Conservation (phyloP, 2,329 filamentous ascomycete genomes). For the Fusarium devonianum region DNA sequence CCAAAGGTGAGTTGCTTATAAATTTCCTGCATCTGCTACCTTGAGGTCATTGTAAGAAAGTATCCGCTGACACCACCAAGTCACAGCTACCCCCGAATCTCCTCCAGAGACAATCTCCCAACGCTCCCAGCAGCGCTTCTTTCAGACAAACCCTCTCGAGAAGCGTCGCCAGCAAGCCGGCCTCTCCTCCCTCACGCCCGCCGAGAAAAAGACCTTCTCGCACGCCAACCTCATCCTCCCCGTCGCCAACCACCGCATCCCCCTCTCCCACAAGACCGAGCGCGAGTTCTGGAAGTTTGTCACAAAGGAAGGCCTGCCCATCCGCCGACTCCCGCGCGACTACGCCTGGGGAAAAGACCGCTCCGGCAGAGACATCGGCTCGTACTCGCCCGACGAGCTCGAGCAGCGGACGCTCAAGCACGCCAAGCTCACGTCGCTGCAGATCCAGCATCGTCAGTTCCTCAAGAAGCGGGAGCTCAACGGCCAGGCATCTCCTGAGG, state of each 20-base stretch:
- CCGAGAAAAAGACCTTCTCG: constrained; percentile 59
- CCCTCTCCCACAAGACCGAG: constrained; percentile 56
- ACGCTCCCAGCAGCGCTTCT: constrained; percentile 56
- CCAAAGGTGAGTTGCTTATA: constrained; percentile 25
- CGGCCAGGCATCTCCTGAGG: constrained; percentile 43
- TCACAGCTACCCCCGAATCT: constrained; percentile 42
- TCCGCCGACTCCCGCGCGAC: constrained; percentile 51
- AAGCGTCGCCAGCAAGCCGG: constrained; percentile 54
- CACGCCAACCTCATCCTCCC: constrained; percentile 56
- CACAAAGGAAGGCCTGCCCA: constrained; percentile 59
- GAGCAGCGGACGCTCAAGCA: constrained; percentile 52
- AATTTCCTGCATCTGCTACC: not conserved
- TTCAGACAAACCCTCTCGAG: constrained; percentile 59
- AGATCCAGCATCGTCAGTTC: constrained; percentile 56
- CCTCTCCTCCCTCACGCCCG: constrained; percentile 53
- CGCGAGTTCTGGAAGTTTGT: constrained; percentile 66
- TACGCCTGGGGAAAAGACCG: constrained; percentile 61
- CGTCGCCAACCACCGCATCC: constrained; percentile 47
- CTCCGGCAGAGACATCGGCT: constrained; percentile 57
- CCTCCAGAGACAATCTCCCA: constrained; percentile 57
- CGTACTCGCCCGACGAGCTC: constrained; percentile 57
- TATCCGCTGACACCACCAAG: constrained; percentile 13
- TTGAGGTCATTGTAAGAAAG: not conserved
- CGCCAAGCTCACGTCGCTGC: constrained; percentile 52
- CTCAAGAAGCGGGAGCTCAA: constrained; percentile 47